Conservation (phyloP, 2,329 filamentous ascomycete genomes). For the Talaromyces sp. region DNA sequence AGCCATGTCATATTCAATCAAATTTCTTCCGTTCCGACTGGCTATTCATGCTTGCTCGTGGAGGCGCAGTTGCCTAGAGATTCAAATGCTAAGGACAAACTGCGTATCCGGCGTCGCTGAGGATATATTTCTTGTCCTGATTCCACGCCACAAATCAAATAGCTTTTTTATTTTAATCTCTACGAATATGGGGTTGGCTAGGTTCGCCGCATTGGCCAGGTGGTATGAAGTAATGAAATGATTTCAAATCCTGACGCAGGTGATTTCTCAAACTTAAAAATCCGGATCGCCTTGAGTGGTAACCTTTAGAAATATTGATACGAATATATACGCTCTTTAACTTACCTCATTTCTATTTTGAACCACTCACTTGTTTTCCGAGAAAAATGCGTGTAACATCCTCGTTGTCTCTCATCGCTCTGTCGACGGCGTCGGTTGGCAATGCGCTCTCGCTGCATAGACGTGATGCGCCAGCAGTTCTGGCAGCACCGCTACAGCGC, state of each 20-base stretch:
- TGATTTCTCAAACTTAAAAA: neutral
- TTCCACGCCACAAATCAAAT: neutral
- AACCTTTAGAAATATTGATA: neutral
- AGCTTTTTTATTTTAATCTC: neutral
- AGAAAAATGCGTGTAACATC: neutral
- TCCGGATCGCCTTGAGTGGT: neutral
- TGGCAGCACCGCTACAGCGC: neutral
- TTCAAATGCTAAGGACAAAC: neutral
- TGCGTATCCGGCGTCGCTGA: neutral
- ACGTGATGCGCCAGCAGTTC: slow-evolving; percentile 7
- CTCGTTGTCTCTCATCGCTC: neutral
- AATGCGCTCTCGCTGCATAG: slow-evolving; percentile 11
- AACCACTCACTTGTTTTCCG: neutral
- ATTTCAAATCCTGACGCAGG: neutral
- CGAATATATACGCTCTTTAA: neutral
- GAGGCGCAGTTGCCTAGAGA: slow-evolving; percentile 1
- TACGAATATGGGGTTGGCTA: neutral
- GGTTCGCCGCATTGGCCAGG: neutral
- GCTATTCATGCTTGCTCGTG: neutral
- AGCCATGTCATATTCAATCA: neutral
- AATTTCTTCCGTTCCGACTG: neutral
- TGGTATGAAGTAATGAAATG: neutral
- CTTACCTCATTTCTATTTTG: neutral
- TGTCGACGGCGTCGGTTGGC: neutral
- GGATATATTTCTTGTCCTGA: neutral